Evolutionary conservation across 495 filamentous ascomycete genomes (phyloP).

Genomic region (Aspergillus saccharolyticus): DNA sequence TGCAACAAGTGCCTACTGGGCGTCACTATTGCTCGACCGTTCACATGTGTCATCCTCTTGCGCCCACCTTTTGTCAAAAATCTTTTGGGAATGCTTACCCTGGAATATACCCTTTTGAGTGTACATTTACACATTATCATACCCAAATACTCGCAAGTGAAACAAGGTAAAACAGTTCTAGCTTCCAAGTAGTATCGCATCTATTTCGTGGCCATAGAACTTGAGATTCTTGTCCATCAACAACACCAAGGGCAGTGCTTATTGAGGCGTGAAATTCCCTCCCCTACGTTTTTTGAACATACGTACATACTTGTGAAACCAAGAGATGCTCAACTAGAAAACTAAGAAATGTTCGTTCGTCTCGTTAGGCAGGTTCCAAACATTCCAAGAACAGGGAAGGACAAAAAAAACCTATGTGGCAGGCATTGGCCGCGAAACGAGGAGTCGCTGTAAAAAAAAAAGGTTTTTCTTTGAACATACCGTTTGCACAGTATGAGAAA

Average conservation of each 20-base stretch:
- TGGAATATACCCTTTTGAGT: background rate
- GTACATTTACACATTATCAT: background rate
- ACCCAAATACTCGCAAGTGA: background rate
- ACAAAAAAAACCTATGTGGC: no score
- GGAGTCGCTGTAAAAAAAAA: no score
- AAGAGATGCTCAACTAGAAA: no score
- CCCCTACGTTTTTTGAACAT: background rate
- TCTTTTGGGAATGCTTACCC: background rate
- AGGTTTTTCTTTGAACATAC: no score
- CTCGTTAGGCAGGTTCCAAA: no score
- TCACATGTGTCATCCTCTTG: background rate
- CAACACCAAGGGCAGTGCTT: background rate
- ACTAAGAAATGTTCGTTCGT: no score
- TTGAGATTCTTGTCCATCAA: background rate
- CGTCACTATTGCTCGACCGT: background rate
- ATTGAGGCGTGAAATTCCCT: background rate
- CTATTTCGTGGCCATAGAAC: background rate
- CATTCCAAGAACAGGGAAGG: no score
- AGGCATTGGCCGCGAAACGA: no score
- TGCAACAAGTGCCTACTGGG: background rate
- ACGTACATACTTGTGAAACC: no score
- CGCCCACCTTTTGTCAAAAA: background rate
- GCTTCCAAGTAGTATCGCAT: background rate
- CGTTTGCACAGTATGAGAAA: no score
- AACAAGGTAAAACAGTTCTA: background rate